A percentile compares a stretch with the other conserved stretches of the same genome.
Conservation (phyloP, 2,329 filamentous ascomycete species). For the Beauveria sp. region DNA sequence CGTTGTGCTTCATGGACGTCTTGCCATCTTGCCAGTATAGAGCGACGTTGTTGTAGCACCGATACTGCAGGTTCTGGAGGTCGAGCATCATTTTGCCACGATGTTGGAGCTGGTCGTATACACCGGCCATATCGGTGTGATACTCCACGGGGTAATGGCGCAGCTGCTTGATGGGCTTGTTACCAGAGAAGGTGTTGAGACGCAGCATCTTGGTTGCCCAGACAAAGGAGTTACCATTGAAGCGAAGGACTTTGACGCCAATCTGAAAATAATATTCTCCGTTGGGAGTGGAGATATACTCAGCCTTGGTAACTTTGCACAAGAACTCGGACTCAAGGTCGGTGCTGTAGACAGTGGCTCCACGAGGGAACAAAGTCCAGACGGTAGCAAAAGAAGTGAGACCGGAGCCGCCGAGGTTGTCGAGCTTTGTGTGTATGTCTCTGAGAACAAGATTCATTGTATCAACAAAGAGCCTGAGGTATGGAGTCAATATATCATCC, state of each 20-base stretch:
- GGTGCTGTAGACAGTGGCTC: slow-evolving; percentile 30
- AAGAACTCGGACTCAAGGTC: slow-evolving; percentile 33
- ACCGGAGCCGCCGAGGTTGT: slow-evolving; percentile 26
- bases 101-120: slow-evolving; percentile 22
- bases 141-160: slow-evolving; percentile 29
- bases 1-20: slow-evolving; percentile 25
- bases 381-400: slow-evolving; percentile 34
- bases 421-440: slow-evolving; percentile 28
- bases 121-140: slow-evolving; percentile 21
- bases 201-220: slow-evolving; percentile 28
- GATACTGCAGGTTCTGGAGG: slow-evolving; percentile 33
- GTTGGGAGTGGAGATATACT: slow-evolving; percentile 18
- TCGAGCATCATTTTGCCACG: slow-evolving; percentile 34
- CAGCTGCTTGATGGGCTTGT: slow-evolving; percentile 33
- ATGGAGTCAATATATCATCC: slow-evolving; percentile 25
- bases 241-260: slow-evolving; percentile 26
- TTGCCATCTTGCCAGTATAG: slow-evolving; percentile 18
- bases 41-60: slow-evolving; percentile 34
- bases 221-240: slow-evolving; percentile 32
- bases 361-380: slow-evolving; percentile 37
- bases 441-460: slow-evolving; percentile 37
- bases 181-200: slow-evolving; percentile 29
- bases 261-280: slow-evolving; percentile 18
- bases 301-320: slow-evolving; percentile 28
- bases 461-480: slow-evolving; percentile 31